phyloP scores from a whole-genome alignment of 495 filamentous ascomycete species.

The Penicillium cinerascens region DNA sequence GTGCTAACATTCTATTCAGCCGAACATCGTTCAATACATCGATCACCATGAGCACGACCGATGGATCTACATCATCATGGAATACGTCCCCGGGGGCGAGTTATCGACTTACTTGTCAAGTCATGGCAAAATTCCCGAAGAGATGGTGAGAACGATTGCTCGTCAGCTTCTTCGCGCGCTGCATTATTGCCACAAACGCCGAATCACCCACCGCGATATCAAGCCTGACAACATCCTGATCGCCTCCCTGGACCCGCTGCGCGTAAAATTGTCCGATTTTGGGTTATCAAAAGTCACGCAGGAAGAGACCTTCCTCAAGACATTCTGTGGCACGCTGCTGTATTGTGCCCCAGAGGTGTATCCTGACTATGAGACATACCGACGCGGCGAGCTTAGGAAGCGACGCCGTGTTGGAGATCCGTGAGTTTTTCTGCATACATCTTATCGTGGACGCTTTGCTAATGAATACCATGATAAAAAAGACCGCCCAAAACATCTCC shows the following conservation, averaged over 20 bases:
- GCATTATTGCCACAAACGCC: slow-evolving; percentile 78
- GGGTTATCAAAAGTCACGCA: slow-evolving; percentile 89
- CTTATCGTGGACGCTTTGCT: slow-evolving; percentile 6
- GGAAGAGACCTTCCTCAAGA: slow-evolving; percentile 87
- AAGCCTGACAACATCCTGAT: slow-evolving; percentile 98
- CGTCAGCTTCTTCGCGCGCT: slow-evolving; percentile 76
- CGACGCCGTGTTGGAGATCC: slow-evolving; percentile 49
- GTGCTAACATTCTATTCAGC: slow-evolving; percentile 41
- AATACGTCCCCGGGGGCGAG: slow-evolving; percentile 82
- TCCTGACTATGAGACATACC: slow-evolving; percentile 64
- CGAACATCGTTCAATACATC: slow-evolving; percentile 87
- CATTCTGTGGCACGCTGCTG: slow-evolving; percentile 91
- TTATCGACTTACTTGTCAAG: slow-evolving; percentile 66
- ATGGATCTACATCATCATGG: slow-evolving; percentile 93
- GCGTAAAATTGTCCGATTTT: slow-evolving; percentile 93
- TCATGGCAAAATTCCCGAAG: slow-evolving; percentile 61
- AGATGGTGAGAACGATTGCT: slow-evolving; percentile 63
- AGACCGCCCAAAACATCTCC: slow-evolving; percentile 49
- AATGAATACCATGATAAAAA: slow-evolving; percentile 2
- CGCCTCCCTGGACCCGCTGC: slow-evolving; percentile 62
- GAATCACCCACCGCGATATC: slow-evolving; percentile 93
- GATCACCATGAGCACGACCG: slow-evolving; percentile 75
- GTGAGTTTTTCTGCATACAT: slow-evolving; percentile 25
- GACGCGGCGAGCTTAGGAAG: slow-evolving; percentile 44
- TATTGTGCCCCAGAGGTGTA: slow-evolving; percentile 98